Evolutionary conservation across 495 filamentous ascomycete species (phyloP).

Genomic region (Usnea hakonensis): DNA sequence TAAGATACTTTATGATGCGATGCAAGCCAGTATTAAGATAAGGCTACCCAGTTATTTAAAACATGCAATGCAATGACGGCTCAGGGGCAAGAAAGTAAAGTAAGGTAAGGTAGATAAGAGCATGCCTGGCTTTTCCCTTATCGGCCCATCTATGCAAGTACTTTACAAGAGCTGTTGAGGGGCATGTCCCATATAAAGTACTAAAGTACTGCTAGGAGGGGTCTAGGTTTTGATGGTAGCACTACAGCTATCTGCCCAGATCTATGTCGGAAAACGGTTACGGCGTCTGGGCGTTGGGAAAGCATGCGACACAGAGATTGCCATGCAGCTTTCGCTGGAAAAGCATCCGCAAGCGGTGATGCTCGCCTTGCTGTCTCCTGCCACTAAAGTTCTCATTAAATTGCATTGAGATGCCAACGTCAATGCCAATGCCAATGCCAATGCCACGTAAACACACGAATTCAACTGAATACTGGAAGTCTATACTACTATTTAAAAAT

Average conservation of each 20-base stretch:
- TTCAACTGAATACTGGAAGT: too few relatives aligned
- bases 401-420: too few relatives aligned
- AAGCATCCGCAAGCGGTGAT: neutral
- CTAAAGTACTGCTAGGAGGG: neutral
- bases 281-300: neutral
- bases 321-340: slow-evolving; percentile 1
- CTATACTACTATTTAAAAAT: too few relatives aligned
- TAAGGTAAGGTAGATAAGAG: neutral
- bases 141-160: slow-evolving; percentile 3
- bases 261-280: neutral
- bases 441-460: too few relatives aligned
- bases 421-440: too few relatives aligned
- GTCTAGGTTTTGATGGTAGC: neutral
- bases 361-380: neutral
- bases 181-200: neutral
- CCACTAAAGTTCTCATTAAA: too few relatives aligned
- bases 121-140: slow-evolving; percentile 17
- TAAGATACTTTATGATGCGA: neutral
- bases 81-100: neutral
- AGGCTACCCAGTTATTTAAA: neutral
- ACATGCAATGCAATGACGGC: neutral
- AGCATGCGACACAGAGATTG: slow-evolving; percentile 9
- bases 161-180: neutral
- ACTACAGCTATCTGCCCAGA: neutral
- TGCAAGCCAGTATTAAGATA: neutral